Conservation (phyloP, 208 protist species). For the Leishmania amazonensis region DNA sequence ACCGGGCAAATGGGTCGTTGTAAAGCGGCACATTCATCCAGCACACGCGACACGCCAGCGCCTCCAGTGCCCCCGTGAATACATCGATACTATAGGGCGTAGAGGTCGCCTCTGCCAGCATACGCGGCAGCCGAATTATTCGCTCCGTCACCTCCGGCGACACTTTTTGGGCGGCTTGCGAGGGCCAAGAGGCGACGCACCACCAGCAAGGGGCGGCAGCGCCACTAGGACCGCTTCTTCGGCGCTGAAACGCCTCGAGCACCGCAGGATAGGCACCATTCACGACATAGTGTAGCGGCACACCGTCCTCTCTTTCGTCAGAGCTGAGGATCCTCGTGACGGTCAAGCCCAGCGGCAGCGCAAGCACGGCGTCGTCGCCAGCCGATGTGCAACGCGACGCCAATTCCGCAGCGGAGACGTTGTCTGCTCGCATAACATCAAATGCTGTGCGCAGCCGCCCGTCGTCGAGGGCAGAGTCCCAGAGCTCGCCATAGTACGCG, state of each 20-base stretch:
- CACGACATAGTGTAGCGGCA: conserved; percentile 51
- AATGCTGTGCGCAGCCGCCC: conserved; percentile 60
- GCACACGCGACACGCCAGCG: conserved; percentile 58
- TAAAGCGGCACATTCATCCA: conserved; percentile 62
- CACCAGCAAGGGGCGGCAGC: conserved; percentile 19
- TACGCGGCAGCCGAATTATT: neutral
- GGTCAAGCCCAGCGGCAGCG: conserved; percentile 20
- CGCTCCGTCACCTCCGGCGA: neutral
- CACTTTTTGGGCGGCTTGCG: neutral
- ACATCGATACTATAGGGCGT: conserved; percentile 53
- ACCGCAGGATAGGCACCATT: conserved; percentile 82
- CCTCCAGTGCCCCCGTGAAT: conserved; percentile 70
- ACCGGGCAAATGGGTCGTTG: conserved; percentile 66
- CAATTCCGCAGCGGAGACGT: conserved; percentile 37
- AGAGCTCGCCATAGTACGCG: conserved; percentile 57
- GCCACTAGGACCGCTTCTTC: neutral
- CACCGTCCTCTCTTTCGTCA: neutral
- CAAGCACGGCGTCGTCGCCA: conserved; percentile 12
- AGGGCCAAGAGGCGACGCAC: conserved; percentile 22
- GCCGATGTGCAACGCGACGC: conserved; percentile 31
- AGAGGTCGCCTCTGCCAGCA: neutral
- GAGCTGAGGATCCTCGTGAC: conserved; percentile 14
- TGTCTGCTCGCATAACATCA: conserved; percentile 44
- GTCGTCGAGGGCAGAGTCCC: conserved; percentile 62
- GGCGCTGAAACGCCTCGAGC: conserved; percentile 29